Percentiles rank a stretch among this genome's conserved stretches.
Conservation (phyloP, 1,284 basidiomycete species). For the Tilletia indica region DNA sequence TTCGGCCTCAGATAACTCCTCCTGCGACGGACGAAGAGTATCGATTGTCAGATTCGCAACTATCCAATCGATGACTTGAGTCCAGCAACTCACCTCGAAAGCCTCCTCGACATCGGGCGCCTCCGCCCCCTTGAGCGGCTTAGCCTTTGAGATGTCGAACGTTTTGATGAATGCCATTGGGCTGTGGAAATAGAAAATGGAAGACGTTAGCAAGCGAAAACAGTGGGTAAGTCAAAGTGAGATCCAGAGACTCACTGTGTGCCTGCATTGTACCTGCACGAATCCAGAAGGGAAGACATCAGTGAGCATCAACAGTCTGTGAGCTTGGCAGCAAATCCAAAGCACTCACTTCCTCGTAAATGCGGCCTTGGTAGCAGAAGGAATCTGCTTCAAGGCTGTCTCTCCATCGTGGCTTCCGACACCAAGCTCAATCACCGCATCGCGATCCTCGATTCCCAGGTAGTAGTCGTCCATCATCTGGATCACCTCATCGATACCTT, state of each 20-base stretch:
- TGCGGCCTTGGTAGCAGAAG: slow-evolving; percentile 74
- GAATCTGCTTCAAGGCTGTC: slow-evolving; percentile 74
- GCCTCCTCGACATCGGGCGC: slow-evolving; percentile 46
- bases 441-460: slow-evolving; percentile 91
- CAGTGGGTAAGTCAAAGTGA: not conserved
- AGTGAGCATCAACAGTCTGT: not conserved
- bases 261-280: slow-evolving; percentile 58
- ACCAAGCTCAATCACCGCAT: slow-evolving; percentile 87
- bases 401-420: slow-evolving; percentile 73
- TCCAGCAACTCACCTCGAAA: not conserved
- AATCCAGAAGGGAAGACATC: not conserved
- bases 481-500: slow-evolving; percentile 77
- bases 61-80: not conserved
- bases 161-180: slow-evolving; percentile 46
- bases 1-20: slow-evolving; percentile 18
- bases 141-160: slow-evolving; percentile 25
- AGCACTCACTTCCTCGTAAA: slow-evolving; percentile 70
- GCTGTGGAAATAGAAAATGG: slow-evolving; percentile 12
- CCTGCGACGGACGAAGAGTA: not conserved
- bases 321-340: not conserved
- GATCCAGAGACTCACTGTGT: slow-evolving; percentile 33
- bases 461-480: slow-evolving; percentile 90
- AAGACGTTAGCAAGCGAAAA: not conserved
- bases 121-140: slow-evolving; percentile 31
- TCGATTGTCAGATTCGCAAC: not conserved